Percentiles rank a stretch among this genome's conserved stretches.
These are phyloP conservation scores for Rosa lucieae DNA, from an alignment of 306 rosid species.

Conservation along the genomic window DNA sequence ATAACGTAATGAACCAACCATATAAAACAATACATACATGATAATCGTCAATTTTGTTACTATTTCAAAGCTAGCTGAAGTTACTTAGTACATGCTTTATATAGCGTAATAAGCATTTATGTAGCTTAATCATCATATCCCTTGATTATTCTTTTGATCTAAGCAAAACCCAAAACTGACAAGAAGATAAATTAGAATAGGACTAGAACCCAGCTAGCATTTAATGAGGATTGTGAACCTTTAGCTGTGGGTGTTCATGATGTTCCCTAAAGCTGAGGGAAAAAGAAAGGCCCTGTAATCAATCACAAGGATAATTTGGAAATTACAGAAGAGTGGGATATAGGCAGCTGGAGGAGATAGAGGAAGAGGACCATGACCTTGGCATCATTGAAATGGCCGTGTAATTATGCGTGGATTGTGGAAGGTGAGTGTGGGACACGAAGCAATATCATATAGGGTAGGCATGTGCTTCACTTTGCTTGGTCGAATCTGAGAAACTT, in stretches of 20 bases:
- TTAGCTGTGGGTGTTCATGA: slow-evolving; percentile 15
- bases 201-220: slow-evolving; percentile 1
- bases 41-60: slow-evolving; percentile 6
- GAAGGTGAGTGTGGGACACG: slow-evolving; percentile 64
- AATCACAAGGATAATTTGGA: slow-evolving; percentile 9
- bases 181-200: not conserved
- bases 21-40: not conserved
- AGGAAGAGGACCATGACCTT: not conserved
- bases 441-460: slow-evolving; percentile 34
- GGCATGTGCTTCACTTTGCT: slow-evolving; percentile 51
- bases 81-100: slow-evolving; percentile 11
- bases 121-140: not conserved
- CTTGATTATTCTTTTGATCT: slow-evolving; percentile 31
- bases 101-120: not conserved
- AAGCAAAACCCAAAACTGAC: slow-evolving; percentile 24
- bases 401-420: slow-evolving; percentile 75
- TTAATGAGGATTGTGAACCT: not conserved
- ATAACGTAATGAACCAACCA: not conserved
- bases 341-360: not conserved
- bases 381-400: slow-evolving; percentile 24
- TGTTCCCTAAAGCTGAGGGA: slow-evolving; percentile 14
- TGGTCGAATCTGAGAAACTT: slow-evolving; percentile 34
- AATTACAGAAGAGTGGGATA: not conserved
- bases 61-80: slow-evolving; percentile 20
- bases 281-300: slow-evolving; percentile 1